Conservation (phyloP, 495 filamentous ascomycete genomes). For the Stereocaulon alpinum region DNA sequence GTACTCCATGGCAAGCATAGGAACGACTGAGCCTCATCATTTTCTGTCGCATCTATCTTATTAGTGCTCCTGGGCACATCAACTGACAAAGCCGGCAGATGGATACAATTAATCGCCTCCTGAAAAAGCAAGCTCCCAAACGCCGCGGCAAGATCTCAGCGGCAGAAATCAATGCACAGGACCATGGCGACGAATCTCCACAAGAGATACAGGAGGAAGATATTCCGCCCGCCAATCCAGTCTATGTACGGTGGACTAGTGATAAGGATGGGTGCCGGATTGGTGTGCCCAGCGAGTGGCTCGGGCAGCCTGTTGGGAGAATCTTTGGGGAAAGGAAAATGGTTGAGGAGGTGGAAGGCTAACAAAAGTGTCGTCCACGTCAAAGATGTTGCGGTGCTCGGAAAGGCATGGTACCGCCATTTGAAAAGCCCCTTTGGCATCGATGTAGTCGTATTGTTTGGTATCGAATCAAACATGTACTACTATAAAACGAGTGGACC, state of each 20-base stretch:
- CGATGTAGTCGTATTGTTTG: too few species aligned
- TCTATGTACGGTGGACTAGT: constrained; percentile 72
- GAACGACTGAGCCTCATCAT: too few species aligned
- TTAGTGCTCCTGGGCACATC: too few species aligned
- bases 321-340: constrained; percentile 43
- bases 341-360: constrained; percentile 34
- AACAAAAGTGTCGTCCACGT: background rate
- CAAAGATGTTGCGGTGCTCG: background rate
- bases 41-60: too few species aligned
- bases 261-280: constrained; percentile 55
- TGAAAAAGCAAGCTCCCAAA: constrained; percentile 93
- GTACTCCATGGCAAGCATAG: too few species aligned
- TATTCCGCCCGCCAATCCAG: constrained; percentile 48
- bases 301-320: constrained; percentile 55
- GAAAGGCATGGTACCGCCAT: background rate
- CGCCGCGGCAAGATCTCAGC: constrained; percentile 46
- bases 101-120: constrained; percentile 95
- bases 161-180: constrained; percentile 34
- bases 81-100: constrained; percentile 42
- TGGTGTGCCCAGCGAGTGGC: constrained; percentile 74
- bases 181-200: constrained; percentile 44
- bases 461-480: too few species aligned
- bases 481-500: too few species aligned
- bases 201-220: constrained; percentile 37
- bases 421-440: too few species aligned